Evolutionary conservation across 1,139 yeast species (phyloP).

Genomic region (Entelexis paramagnoliae): DNA sequence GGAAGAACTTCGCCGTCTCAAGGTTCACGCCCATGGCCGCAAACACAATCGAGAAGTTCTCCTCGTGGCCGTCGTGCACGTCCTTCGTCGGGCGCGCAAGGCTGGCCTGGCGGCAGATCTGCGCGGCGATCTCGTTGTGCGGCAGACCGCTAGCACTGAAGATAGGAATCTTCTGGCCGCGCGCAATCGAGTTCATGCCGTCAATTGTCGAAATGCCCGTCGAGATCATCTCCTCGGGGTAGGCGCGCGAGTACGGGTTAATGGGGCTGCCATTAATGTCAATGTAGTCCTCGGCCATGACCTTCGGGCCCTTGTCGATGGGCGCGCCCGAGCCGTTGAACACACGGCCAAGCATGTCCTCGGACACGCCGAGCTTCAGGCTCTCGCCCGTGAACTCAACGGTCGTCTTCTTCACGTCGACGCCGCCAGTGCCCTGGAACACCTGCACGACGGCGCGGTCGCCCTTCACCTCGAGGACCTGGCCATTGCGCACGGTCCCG

Average conservation of each 20-base stretch:
- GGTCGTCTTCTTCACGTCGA: constrained; percentile 92
- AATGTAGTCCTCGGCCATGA: constrained; percentile 93
- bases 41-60: constrained; percentile 94
- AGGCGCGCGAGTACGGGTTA: constrained; percentile 94
- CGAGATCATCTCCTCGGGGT: constrained; percentile 99
- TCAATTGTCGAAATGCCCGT: constrained; percentile 98
- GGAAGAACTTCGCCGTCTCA: constrained; percentile 87
- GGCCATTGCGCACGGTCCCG: constrained; percentile 90
- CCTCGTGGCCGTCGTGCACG: constrained; percentile 99
- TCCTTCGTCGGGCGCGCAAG: constrained; percentile 98
- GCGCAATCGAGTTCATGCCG: constrained; percentile 98
- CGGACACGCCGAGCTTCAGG: constrained; percentile 88
- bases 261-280: constrained; percentile 98
- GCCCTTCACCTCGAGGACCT: constrained; percentile 95
- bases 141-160: constrained; percentile 99
- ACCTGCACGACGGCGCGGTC: constrained; percentile 96
- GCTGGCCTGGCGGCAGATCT: constrained; percentile 99
- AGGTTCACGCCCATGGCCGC: constrained; percentile 97
- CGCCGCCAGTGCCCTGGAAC: constrained; percentile 95
- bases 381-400: constrained; percentile 95
- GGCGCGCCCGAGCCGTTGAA: constrained; percentile 99
- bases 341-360: constrained; percentile 94
- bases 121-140: constrained; percentile 98
- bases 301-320: constrained; percentile 95
- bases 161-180: constrained; percentile 99